Evolutionary conservation across 306 rosid genomes (phyloP).

Genomic region (Heteromeles arbutifolia): DNA sequence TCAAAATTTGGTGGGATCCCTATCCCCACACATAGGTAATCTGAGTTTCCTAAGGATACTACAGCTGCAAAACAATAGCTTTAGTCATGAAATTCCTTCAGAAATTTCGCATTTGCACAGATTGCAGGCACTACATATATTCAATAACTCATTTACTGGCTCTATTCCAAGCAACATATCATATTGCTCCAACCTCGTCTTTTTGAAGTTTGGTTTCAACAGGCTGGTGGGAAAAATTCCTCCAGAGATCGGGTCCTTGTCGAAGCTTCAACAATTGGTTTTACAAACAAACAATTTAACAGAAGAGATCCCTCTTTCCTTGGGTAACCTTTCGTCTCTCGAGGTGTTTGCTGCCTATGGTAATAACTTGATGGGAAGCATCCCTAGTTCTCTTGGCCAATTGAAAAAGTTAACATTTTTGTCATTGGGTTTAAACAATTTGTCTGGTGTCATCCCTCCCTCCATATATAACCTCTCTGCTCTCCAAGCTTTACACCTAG

Average conservation of each 20-base stretch:
- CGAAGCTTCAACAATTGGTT: rapidly evolving
- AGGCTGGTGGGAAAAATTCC: neutral
- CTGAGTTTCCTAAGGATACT: neutral
- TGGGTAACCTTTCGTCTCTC: neutral
- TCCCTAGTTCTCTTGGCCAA: neutral
- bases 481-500: rapidly evolving
- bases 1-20: neutral
- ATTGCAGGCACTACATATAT: neutral
- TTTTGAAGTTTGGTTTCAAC: rapidly evolving
- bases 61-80: neutral
- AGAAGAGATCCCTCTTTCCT: neutral
- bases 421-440: neutral
- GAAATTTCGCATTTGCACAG: neutral
- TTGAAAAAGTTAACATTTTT: neutral
- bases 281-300: rapidly evolving
- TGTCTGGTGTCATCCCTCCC: neutral
- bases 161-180: neutral
- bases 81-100: neutral
- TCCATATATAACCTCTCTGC: neutral
- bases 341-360: rapidly evolving
- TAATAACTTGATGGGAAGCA: neutral
- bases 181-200: neutral
- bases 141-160: neutral
- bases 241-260: neutral
- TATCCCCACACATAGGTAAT: neutral